Evolutionary conservation across 1,139 yeast species (phyloP).

Genomic region (Sugiyamaella japonica): DNA sequence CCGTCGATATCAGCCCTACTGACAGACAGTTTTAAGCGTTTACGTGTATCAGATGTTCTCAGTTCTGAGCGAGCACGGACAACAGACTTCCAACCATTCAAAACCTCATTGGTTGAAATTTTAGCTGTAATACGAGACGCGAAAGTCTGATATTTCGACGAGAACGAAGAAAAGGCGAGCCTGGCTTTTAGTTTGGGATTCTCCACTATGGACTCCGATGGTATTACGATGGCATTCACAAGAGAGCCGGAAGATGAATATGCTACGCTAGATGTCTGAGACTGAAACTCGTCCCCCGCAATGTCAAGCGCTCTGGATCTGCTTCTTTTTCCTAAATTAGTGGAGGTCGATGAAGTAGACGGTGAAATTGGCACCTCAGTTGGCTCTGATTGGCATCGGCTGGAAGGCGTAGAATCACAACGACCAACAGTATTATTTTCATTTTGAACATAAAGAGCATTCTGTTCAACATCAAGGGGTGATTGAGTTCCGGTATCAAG

Average conservation of each 20-base stretch:
- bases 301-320: background rate
- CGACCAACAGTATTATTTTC: background rate
- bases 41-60: background rate
- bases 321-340: background rate
- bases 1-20: conserved; percentile 22
- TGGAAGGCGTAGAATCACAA: too few species aligned
- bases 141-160: conserved; percentile 5
- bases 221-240: background rate
- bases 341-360: background rate
- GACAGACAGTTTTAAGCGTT: conserved; percentile 1
- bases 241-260: background rate
- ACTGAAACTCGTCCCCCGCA: background rate
- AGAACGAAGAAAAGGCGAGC: background rate
- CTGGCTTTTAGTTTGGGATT: background rate
- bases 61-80: conserved; percentile 3
- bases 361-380: background rate
- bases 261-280: background rate
- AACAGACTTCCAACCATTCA: conserved; percentile 5
- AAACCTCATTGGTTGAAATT: conserved; percentile 1
- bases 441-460: background rate
- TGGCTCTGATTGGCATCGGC: background rate
- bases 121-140: background rate
- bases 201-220: background rate
- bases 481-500: background rate
- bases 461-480: background rate